Evolutionary conservation across 2,329 filamentous ascomycete species (phyloP), one percentile per base, ranked within the genome.

Genomic region (Didymellaceae sp.): DNA sequence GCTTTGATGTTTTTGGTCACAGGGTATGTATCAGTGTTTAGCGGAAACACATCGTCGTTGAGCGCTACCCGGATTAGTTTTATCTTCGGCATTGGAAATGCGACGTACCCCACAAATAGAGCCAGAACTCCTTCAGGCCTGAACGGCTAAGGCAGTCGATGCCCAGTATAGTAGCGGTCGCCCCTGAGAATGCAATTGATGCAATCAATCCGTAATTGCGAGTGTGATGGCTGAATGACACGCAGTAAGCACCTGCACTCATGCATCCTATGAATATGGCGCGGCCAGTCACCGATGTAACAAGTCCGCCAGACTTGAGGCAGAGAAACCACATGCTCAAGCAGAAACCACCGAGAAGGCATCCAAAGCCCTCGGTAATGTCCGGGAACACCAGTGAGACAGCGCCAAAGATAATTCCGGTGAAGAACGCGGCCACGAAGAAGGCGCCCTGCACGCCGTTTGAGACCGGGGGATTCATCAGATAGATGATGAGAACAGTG

Each of bases 111-210:
- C 93, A 97, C 28, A 96, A 80, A 70, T 95, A 97, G 5, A 90
- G 82, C 93, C 93, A 97, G 61, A 97, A 97, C 71, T 97, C 93
- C 72, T 96, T 97, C 62, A 96, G 77, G 0, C 93, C 93, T n/a
- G 91, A 91, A 55, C 86, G 81, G 64, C 87, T 93, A 63, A 93
- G 95, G 72, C 91, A 96, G 70, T 97, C 93, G 50, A 97, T 89
- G 2, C 93, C 93, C 2, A 97, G 74, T 11, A 96, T 83, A 1
- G 88, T 80, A 3, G 84, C 84, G 0, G 91, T 96, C 3, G 91
- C 87, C 6, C 93, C 93, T 4, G 85, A 82, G 67, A 97, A 95
- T 0, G 92, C 84, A 10, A 91, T 91, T 38, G 84, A 84, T 10
- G 78, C 78, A 28, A 97, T 93, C 39, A 96, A 76, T 1, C 86